Evolutionary conservation across 495 filamentous ascomycete species (phyloP), one percentile per base, ranked within the genome.

Genomic region (Talaromyces stipitatus): DNA sequence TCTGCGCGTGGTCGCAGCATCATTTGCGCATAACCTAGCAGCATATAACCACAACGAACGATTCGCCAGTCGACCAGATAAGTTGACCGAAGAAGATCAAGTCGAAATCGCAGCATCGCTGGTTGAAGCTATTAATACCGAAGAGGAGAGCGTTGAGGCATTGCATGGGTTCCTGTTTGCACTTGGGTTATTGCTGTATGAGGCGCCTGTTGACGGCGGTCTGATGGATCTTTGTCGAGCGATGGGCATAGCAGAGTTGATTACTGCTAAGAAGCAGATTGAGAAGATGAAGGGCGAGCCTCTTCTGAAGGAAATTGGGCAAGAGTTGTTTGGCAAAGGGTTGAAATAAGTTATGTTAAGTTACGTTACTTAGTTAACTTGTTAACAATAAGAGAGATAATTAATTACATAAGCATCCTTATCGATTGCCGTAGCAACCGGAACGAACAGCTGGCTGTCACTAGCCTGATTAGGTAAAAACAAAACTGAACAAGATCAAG

Each of bases 1-100:
- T 67, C 71, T 84, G 20, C 85, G 92, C 28, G 88, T 91, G 12
- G 87, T 90, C 5, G 89, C 91, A 0, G 80, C 91, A 14, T 87
- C 86, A 1, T 71, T 97, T n/a, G 81, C 88, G 1, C 92, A 92
- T 70, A 96, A 97, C 58, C 67, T 97, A 3, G 81, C 90, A 0
- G 69, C 80, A 8, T 77, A 84, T 8, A 90, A 91, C 62, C 84
- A 85, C 64, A 79, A 80, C 48, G 71, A 79, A 33, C 82, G 90
- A 23, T 76, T 78, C 16, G 76, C 80, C 16, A 76, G 79, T 7
- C 66, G 78, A 3, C 69, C 75, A 2, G 86, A 91, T 28, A 71
- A 74, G 1, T 67, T 97, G 3, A 65, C 81, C 0, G 86, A 89
- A 55, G 80, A 74, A 8, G 80, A 85, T 54, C 87, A 92, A 64